phyloP scores from a whole-genome alignment of 2,329 filamentous ascomycete species.

The Fusarium sp. region DNA sequence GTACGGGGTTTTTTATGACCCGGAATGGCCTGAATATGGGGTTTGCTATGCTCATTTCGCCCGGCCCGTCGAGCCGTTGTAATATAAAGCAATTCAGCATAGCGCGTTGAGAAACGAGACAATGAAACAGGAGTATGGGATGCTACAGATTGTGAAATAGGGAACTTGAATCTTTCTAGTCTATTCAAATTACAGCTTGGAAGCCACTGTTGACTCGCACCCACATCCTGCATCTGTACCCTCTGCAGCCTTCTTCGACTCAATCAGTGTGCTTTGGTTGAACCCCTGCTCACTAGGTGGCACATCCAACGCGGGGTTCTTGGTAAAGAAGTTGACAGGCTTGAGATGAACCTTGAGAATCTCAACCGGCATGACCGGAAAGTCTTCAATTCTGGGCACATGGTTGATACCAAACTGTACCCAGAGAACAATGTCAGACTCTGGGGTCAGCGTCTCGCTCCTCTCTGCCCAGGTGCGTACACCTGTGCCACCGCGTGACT shows the following conservation, averaged over 20 bases:
- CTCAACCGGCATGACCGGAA: constrained; percentile 58
- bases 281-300: constrained; percentile 43
- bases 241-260: not conserved
- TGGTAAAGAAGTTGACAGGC: constrained; percentile 61
- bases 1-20: too few species aligned
- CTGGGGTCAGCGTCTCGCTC: constrained; percentile 71
- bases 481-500: constrained; percentile 50
- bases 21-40: too few species aligned
- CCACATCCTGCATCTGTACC: not conserved
- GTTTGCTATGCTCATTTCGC: too few species aligned
- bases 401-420: constrained; percentile 62
- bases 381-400: constrained; percentile 62
- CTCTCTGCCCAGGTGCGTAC: constrained; percentile 53
- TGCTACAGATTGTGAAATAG: too few species aligned
- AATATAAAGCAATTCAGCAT: too few species aligned
- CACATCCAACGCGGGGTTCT: constrained; percentile 61
- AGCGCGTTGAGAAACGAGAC: too few species aligned
- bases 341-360: constrained; percentile 37
- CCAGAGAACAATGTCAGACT: constrained; percentile 70
- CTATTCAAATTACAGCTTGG: constrained; percentile 14
- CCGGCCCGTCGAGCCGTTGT: too few species aligned
- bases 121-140: too few species aligned
- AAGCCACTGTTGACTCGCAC: constrained; percentile 5
- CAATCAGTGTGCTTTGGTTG: constrained; percentile 30
- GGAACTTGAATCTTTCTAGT: too few species aligned